Conservation (phyloP, 2,329 filamentous ascomycete genomes). For the Leptoxyphium fumago region DNA sequence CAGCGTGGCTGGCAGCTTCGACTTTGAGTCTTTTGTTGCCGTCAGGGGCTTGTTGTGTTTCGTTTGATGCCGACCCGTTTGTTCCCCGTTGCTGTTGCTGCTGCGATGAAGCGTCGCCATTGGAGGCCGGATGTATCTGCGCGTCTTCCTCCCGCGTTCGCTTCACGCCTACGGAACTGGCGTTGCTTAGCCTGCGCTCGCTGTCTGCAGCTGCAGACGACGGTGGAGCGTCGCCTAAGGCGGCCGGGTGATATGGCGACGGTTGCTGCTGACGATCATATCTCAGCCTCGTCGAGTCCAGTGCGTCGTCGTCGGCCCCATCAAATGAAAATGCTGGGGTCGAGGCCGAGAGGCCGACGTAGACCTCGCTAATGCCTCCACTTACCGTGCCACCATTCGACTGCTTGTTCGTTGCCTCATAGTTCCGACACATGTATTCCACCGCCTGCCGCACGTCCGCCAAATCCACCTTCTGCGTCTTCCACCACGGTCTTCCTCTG, state of each 20-base stretch:
- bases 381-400: conserved; percentile 1
- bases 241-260: conserved; percentile 7
- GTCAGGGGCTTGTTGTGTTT: not conserved
- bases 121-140: conserved; percentile 6
- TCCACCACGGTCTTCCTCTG: conserved; percentile 76
- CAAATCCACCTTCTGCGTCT: conserved; percentile 55
- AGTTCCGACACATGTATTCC: conserved; percentile 52
- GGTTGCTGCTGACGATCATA: conserved; percentile 7
- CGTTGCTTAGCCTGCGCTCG: conserved; percentile 16
- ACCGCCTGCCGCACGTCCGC: conserved; percentile 58
- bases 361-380: conserved; percentile 22
- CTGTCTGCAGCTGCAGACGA: conserved; percentile 8
- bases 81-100: conserved; percentile 9
- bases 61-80: conserved; percentile 9
- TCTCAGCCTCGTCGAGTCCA: conserved; percentile 19
- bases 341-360: conserved; percentile 30
- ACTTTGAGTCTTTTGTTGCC: conserved; percentile 3
- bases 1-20: conserved; percentile 2
- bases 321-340: conserved; percentile 25
- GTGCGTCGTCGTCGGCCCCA: conserved; percentile 12
- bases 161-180: conserved; percentile 17
- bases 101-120: conserved; percentile 4
- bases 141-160: conserved; percentile 14
- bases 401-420: conserved; percentile 26
- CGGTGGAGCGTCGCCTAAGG: conserved; percentile 6